Percentiles rank a stretch among this genome's conserved stretches.
These are phyloP conservation scores for Olyra latifolia DNA, from an alignment of 176 grass and related monocot species.

Conservation along the genomic window DNA sequence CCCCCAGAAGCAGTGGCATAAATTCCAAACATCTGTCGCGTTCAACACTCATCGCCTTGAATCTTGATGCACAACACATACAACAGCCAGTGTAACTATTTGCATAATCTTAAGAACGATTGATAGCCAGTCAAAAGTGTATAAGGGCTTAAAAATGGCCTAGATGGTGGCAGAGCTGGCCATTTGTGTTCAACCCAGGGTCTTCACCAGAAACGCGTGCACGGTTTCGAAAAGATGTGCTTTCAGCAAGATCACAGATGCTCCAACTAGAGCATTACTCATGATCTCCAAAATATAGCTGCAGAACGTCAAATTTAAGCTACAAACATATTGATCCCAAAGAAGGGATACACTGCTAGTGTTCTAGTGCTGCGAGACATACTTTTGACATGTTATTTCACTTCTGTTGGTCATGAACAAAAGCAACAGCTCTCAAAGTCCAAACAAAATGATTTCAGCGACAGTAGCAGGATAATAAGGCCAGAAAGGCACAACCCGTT, in stretches of 20 bases:
- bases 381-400: conserved; percentile 30
- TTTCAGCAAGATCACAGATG: not conserved
- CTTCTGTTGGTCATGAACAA: conserved; percentile 4
- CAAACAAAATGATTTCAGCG: conserved; percentile 15
- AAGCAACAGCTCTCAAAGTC: conserved; percentile 6
- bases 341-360: conserved; percentile 22
- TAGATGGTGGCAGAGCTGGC: not conserved
- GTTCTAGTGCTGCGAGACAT: not conserved
- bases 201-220: not conserved
- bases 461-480: conserved; percentile 15
- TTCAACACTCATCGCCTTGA: not conserved
- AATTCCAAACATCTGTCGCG: not conserved
- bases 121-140: not conserved
- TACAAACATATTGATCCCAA: not conserved
- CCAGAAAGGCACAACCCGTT: not conserved
- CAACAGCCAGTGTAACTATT: not conserved
- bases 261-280: not conserved
- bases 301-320: not conserved
- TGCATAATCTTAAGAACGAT: not conserved
- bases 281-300: conserved; percentile 7
- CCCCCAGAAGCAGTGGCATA: not conserved
- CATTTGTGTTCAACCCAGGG: not conserved
- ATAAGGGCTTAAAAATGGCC: not conserved
- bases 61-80: not conserved
- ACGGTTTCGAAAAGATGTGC: not conserved